A percentile compares a stretch with the other conserved stretches of the same genome.
Conservation (phyloP, 1,284 basidiomycete genomes). For the Leccinum ponderosum region DNA sequence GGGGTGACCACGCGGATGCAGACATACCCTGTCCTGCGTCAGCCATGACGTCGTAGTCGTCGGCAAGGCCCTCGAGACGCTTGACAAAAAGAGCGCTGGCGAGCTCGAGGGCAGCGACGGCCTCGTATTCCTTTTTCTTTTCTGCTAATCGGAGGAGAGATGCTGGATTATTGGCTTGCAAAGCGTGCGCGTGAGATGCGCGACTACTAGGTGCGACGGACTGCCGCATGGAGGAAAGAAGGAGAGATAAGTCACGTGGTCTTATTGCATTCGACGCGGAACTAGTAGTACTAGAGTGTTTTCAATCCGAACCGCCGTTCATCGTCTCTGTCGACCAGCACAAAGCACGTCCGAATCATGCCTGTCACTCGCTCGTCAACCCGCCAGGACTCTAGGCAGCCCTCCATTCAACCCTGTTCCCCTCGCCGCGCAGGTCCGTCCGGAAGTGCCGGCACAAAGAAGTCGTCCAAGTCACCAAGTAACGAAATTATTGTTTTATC, state of each 20-base stretch:
- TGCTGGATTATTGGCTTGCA: conserved; percentile 47
- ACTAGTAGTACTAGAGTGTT: not conserved
- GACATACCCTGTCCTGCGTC: conserved; percentile 64
- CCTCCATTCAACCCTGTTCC: not conserved
- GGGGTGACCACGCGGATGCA: not conserved
- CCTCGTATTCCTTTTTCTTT: conserved; percentile 79
- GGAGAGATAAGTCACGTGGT: conserved; percentile 11
- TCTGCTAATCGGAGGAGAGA: conserved; percentile 58
- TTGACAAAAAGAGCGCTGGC: conserved; percentile 63
- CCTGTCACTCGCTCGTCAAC: conserved; percentile 33
- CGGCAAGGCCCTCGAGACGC: conserved; percentile 64
- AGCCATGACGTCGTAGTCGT: conserved; percentile 75
- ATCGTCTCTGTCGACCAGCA: not conserved
- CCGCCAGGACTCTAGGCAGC: conserved; percentile 14
- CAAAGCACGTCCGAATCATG: conserved; percentile 15
- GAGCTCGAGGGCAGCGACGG: conserved; percentile 68
- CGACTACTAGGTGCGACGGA: conserved; percentile 53
- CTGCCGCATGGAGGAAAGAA: conserved; percentile 44
- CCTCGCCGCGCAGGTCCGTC: conserved; percentile 10
- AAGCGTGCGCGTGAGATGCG: conserved; percentile 44
- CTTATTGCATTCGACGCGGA: conserved; percentile 10
- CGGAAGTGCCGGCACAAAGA: conserved; percentile 14
- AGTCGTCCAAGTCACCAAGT: conserved; percentile 16
- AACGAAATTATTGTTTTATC: conserved; percentile 57
- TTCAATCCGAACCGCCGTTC: not conserved